A percentile compares a stretch with the other conserved stretches of the same genome.
Evolutionary conservation across 768 basidiomycete genomes (phyloP).

Genomic region (Xerocomellus dryophilus): DNA sequence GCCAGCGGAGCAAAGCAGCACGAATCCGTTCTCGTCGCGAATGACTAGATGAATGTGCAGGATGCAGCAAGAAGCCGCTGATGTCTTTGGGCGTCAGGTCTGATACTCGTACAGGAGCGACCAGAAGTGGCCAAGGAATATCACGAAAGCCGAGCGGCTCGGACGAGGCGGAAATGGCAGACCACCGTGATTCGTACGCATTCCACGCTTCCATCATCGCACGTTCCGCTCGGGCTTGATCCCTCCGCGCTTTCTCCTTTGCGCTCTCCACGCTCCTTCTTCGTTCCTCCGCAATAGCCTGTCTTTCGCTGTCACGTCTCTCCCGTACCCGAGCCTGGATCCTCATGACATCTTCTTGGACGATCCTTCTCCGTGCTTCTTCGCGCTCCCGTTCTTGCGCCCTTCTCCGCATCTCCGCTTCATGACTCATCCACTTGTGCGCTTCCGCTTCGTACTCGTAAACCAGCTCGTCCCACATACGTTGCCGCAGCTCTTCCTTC

Average conservation of each 20-base stretch:
- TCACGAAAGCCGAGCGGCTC: slow-evolving; percentile 53
- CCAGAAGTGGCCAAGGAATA: slow-evolving; percentile 69
- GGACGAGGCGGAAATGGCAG: slow-evolving; percentile 42
- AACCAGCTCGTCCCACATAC: slow-evolving; percentile 51
- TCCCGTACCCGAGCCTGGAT: slow-evolving; percentile 52
- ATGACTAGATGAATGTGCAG: slow-evolving; percentile 56
- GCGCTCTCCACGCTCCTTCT: slow-evolving; percentile 32
- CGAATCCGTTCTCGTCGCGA: slow-evolving; percentile 65
- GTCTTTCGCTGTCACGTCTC: slow-evolving; percentile 48
- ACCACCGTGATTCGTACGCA: slow-evolving; percentile 65
- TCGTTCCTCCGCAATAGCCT: slow-evolving; percentile 48
- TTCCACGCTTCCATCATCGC: slow-evolving; percentile 55
- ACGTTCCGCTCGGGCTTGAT: slow-evolving; percentile 43
- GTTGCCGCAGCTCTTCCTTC: slow-evolving; percentile 34
- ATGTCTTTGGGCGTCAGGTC: slow-evolving; percentile 58
- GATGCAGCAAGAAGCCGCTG: slow-evolving; percentile 58
- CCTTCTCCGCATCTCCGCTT: slow-evolving; percentile 43
- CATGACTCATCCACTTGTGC: slow-evolving; percentile 51
- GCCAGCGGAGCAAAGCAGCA: slow-evolving; percentile 70
- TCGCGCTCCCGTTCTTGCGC: slow-evolving; percentile 45
- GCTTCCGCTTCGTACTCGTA: slow-evolving; percentile 51
- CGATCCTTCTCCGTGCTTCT: slow-evolving; percentile 41
- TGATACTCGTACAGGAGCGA: slow-evolving; percentile 39
- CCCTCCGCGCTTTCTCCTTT: slow-evolving; percentile 44
- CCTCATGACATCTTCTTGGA: slow-evolving; percentile 53